phyloP scores from a whole-genome alignment of 257 asterid species.

The Salvia splendens region DNA sequence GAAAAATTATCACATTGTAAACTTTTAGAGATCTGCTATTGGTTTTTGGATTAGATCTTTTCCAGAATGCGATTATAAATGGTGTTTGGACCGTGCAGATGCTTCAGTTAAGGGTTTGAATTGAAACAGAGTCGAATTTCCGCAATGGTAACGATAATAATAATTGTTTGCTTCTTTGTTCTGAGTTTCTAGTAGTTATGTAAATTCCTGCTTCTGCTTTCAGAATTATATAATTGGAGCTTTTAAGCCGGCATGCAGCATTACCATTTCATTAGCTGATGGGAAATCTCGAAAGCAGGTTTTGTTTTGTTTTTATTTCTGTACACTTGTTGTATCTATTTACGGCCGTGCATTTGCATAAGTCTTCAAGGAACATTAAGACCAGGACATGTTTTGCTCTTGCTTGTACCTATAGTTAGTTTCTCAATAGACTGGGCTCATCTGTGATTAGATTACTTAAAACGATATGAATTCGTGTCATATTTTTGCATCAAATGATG shows the following conservation, averaged over 20 bases:
- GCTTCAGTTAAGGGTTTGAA: slow-evolving; percentile 26
- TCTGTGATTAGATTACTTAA: too few relatives aligned
- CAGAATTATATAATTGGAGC: slow-evolving; percentile 89
- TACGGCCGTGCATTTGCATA: background rate
- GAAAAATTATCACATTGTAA: slow-evolving; percentile 13
- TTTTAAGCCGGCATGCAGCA: slow-evolving; percentile 77
- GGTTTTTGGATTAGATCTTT: slow-evolving; percentile 25
- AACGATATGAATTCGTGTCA: background rate
- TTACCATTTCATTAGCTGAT: slow-evolving; percentile 65
- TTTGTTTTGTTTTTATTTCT: background rate
- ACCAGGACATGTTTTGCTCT: background rate
- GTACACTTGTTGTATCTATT: background rate
- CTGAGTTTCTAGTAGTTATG: background rate
- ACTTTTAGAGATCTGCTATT: background rate
- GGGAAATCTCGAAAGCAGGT: slow-evolving; percentile 86
- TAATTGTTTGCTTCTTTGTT: background rate
- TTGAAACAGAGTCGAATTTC: slow-evolving; percentile 24
- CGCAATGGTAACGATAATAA: slow-evolving; percentile 30
- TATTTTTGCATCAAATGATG: background rate
- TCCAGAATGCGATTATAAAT: too few relatives aligned
- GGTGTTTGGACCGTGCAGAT: slow-evolving; percentile 36
- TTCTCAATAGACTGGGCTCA: too few relatives aligned
- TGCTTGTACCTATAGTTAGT: background rate
- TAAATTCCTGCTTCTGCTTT: slow-evolving; percentile 14
- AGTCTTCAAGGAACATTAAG: background rate